phyloP scores from a whole-genome alignment of 331 rosid species.

The Malus hybrid region DNA sequence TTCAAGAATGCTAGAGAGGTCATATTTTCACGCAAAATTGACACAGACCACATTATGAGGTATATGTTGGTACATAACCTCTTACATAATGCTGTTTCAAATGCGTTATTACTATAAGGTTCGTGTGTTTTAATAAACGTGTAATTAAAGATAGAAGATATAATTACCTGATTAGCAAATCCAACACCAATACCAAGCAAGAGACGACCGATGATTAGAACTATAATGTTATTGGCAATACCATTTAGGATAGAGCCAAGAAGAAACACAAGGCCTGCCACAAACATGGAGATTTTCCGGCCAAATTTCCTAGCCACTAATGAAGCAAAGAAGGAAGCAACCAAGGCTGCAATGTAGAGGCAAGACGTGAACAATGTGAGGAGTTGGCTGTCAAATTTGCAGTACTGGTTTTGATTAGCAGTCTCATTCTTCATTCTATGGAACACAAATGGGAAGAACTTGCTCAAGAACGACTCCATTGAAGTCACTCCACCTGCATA shows the following conservation, averaged over 20 bases:
- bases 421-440: conserved; percentile 9
- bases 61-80: background rate
- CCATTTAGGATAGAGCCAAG: conserved; percentile 30
- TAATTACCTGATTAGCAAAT: conserved; percentile 31
- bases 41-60: background rate
- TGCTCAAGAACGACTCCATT: conserved; percentile 23
- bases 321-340: conserved; percentile 36
- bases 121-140: background rate
- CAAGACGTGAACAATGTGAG: conserved; percentile 34
- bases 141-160: background rate
- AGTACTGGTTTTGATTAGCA: conserved; percentile 19
- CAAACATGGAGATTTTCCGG: conserved; percentile 21
- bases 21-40: background rate
- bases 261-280: conserved; percentile 31
- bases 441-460: conserved; percentile 30
- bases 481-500: conserved; percentile 25
- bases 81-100: background rate
- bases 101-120: background rate
- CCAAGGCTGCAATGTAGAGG: conserved; percentile 31
- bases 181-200: conserved; percentile 42
- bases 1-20: background rate
- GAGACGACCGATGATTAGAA: conserved; percentile 24
- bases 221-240: conserved; percentile 7
- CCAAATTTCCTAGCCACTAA: conserved; percentile 16
- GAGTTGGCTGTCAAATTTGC: conserved; percentile 31